Evolutionary conservation across 306 rosid genomes (phyloP), one percentile per base, ranked within the genome.

Genomic region (Inga laurina): DNA sequence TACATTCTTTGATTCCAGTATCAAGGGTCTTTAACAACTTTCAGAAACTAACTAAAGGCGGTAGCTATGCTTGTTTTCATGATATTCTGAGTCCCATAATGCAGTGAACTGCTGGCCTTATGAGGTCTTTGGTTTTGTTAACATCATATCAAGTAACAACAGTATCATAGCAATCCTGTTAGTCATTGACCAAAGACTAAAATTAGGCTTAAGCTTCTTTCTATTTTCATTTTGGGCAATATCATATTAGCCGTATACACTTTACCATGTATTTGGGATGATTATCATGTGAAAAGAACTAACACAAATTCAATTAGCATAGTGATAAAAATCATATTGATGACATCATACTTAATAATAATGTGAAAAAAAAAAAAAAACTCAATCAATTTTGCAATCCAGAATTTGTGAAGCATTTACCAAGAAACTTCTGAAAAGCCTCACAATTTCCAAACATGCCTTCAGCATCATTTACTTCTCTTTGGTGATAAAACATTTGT

Each of bases 401-500:
- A 16, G 19, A 74, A 74, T 10, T 74, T 34, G 44, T 18, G 19
- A 41, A 32, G 46, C 30, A 32, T 10, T 74, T 34, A 10, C 39
- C 21, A 51, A 51, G 64, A 27, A 6, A 13, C 46, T 74, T 74
- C 14, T 74, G 45, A 52, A 65, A 32, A 74, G 65, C 39, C 16
- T 18, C 46, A 74, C 9, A 51, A 74, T 52, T 74, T 41, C 65
- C 78, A 74, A 34, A 8, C 15, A 74, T 51, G 13, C 35, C 59
- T 39, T 70, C 16, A 15, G 10, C 49, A 48, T 51, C 35, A 13
- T 71, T 12, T 62, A 44, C 61, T 70, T 76, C 80, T 34, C 74
- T 80, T 34, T 62, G 68, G 57, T 34, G 37, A 81, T 21, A 86
- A 66, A 75, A 71, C 37, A 75, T 16, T 44, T 16, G 19, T 56